Conservation (phyloP, 163 green algal genomes). For the Chlorella variabilis region DNA sequence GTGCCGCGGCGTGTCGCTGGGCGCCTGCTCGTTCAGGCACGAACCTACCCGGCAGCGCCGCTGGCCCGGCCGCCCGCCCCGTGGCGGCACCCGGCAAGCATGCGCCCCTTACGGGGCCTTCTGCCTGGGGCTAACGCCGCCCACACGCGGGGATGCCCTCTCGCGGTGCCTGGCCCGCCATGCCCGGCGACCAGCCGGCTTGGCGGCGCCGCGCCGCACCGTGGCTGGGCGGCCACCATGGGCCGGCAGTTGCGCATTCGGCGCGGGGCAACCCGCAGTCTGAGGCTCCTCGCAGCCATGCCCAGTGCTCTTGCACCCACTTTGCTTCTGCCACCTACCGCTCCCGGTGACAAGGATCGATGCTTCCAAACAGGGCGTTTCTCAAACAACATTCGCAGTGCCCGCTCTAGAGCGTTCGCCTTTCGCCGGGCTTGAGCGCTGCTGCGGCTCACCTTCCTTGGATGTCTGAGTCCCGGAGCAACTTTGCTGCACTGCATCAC, state of each 20-base stretch:
- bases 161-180: neutral
- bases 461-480: conserved; percentile 66
- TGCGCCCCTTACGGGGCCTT: conserved; percentile 25
- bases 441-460: conserved; percentile 76
- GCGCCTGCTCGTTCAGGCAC: conserved; percentile 26
- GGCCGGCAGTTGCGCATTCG: conserved; percentile 31
- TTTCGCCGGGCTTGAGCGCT: conserved; percentile 75
- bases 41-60: conserved; percentile 32
- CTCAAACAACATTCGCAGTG: conserved; percentile 82
- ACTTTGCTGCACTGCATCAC: too few species aligned
- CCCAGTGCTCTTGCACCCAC: neutral
- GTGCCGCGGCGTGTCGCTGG: conserved; percentile 23
- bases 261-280: conserved; percentile 34
- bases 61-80: conserved; percentile 25
- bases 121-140: conserved; percentile 9
- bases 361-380: conserved; percentile 65
- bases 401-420: conserved; percentile 80
- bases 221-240: conserved; percentile 15
- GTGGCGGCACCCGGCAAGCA: conserved; percentile 30
- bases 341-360: conserved; percentile 48
- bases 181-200: neutral
- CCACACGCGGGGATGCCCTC: conserved; percentile 23
- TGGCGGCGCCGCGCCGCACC: neutral
- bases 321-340: neutral
- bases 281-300: conserved; percentile 20